Conservation (phyloP, 164 flowering plant genomes). For the Umbilicus rupestris region DNA sequence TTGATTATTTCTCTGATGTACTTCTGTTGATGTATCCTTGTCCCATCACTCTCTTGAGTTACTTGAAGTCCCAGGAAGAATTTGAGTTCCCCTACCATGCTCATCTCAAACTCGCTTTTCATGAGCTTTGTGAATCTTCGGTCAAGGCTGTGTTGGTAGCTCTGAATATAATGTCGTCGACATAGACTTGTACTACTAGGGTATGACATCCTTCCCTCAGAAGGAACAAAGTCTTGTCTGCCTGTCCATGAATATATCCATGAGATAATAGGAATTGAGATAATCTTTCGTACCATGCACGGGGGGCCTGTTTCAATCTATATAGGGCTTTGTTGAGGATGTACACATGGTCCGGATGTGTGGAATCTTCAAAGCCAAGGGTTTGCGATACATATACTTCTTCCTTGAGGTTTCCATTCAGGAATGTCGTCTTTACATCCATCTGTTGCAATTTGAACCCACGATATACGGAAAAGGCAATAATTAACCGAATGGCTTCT, state of each 20-base stretch:
- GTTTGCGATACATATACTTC: not conserved
- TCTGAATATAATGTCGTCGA: not conserved
- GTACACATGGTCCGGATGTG: not conserved
- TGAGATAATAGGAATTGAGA: not conserved
- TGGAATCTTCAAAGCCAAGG: not conserved
- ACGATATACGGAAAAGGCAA: no score
- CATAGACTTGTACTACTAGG: not conserved
- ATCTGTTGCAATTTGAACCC: no score
- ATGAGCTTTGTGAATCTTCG: not conserved
- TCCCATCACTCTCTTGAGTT: not conserved
- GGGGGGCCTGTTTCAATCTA: not conserved
- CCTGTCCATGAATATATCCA: not conserved
- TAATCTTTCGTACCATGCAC: not conserved
- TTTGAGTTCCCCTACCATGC: constrained; percentile 3
- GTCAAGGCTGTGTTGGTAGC: not conserved
- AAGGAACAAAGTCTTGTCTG: not conserved
- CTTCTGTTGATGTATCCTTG: not conserved
- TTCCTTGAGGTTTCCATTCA: no score
- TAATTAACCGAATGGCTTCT: no score
- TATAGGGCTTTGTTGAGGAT: not conserved
- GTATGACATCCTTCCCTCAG: not conserved
- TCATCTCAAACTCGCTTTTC: not conserved
- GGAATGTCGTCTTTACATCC: no score
- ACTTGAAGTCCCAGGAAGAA: not conserved
- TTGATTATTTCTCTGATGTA: not conserved